Base-by-base conservation (phyloP, 75 land plant species). In the Adiantum capillusveneris region DNA sequence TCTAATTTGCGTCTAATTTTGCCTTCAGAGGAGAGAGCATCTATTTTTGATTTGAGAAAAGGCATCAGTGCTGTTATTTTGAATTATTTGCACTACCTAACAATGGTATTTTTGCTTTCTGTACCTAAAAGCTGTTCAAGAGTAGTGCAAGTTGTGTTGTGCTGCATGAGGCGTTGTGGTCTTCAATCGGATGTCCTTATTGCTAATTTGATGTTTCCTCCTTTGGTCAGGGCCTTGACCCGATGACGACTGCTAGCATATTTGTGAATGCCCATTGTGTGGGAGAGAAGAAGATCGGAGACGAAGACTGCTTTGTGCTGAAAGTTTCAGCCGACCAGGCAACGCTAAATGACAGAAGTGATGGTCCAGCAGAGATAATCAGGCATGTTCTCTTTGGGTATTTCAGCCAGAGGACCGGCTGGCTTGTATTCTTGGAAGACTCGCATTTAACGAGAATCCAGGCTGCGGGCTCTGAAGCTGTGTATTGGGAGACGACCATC, bases 401-500 rank as follows among this genome's bases (percentile, higher is more conserved):
- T n/a, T n/a, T n/a, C n/a, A n/a, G n/a, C n/a, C n/a, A n/a, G n/a
- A n/a, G n/a, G n/a, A n/a, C n/a, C 77, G 68, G 34, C 59, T 42
- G 11, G 0, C 75, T 85, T 1, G 73, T 85, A 1, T 63, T 71
- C 70, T 26, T 85, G 37, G 85, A 81, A 46, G 89, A 85, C 75
- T 79, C 85, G 0, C 80, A 79, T 57, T 75, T 85, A 6, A 85
- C 80, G 2, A 65, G 89, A 26, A 76, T 85, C 0, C 71, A 81
- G 16, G n/a, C n/a, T n/a, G 6, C 76, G 14, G 74, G 58, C 13
- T 29, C 58, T 25, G 76, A 68, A 20, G 49, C 79, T 43, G 65
- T 85, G 20, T 81, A 85, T 45, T 82, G 82, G 89, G 84, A 81
- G 68, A 85, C 82, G 20, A 80, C 77, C 31, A 85, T 73, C 9